Evolutionary conservation across 202 grass and related monocot species (phyloP).

Genomic region (Setaria viridis): DNA sequence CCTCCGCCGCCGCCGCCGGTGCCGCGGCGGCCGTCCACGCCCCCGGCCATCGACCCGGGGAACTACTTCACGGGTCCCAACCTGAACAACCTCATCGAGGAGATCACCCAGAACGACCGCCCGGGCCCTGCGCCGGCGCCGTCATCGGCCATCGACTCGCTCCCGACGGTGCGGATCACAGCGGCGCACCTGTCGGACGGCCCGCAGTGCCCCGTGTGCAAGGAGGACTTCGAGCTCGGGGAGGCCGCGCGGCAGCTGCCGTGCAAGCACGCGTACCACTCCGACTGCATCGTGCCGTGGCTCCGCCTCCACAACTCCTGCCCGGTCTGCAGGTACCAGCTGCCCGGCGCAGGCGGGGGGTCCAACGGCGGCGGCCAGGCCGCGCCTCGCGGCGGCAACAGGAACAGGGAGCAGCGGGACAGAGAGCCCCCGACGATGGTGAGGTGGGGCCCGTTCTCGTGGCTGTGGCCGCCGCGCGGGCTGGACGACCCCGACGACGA

Average conservation of each 20-base stretch:
- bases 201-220: conserved; percentile 97
- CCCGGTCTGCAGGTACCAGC: conserved; percentile 86
- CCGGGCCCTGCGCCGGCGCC: conserved; percentile 71
- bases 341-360: conserved; percentile 31
- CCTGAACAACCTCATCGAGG: conserved; percentile 74
- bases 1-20: conserved; percentile 41
- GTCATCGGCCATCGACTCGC: conserved; percentile 73
- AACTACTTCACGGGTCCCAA: conserved; percentile 81
- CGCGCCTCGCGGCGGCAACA: background rate
- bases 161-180: conserved; percentile 80
- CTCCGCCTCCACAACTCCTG: conserved; percentile 96
- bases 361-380: background rate
- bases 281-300: conserved; percentile 95
- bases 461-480: conserved; percentile 59
- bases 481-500: conserved; percentile 44
- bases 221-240: conserved; percentile 91
- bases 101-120: conserved; percentile 84
- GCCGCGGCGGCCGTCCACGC: conserved; percentile 30
- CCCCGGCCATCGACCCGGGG: conserved; percentile 53
- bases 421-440: conserved; percentile 43
- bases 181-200: conserved; percentile 68
- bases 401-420: background rate
- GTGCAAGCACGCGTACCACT: conserved; percentile 98
- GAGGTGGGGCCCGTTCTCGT: conserved; percentile 66
- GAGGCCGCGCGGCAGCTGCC: conserved; percentile 89